phyloP scores from a whole-genome alignment of 2,329 filamentous ascomycete species.

The Coniella lustricola region DNA sequence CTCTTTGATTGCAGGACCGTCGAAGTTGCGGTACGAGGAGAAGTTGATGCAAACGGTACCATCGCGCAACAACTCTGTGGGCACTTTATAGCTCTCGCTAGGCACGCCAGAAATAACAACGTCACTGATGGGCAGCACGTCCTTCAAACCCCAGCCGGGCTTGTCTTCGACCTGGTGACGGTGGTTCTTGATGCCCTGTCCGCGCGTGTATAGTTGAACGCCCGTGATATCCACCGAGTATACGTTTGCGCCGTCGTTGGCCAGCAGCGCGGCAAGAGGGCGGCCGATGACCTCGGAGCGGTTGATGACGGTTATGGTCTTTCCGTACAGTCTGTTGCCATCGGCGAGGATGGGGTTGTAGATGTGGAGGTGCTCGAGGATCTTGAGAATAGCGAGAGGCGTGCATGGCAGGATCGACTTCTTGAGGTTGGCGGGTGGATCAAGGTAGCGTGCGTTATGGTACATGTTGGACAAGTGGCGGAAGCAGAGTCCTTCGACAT shows the following conservation, averaged over 20 bases:
- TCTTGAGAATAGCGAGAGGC: conserved; percentile 92
- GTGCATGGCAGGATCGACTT: conserved; percentile 96
- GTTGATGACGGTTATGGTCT: conserved; percentile 95
- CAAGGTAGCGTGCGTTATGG: conserved; percentile 92
- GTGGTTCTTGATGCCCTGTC: conserved; percentile 75
- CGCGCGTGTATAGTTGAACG: conserved; percentile 86
- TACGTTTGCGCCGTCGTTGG: conserved; percentile 91
- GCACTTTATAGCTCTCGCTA: conserved; percentile 81
- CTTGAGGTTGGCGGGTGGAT: conserved; percentile 65
- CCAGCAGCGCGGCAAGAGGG: conserved; percentile 83
- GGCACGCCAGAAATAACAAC: conserved; percentile 94
- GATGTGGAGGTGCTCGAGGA: conserved; percentile 88
- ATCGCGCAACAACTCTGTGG: conserved; percentile 72
- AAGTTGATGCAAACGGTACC: conserved; percentile 99
- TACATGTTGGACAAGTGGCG: conserved; percentile 99
- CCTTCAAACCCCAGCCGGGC: conserved; percentile 68
- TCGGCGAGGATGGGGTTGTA: conserved; percentile 93
- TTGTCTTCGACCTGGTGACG: conserved; percentile 84
- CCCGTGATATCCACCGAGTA: conserved; percentile 92
- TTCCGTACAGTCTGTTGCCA: conserved; percentile 86
- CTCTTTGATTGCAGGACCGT: conserved; percentile 76
- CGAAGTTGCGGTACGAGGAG: conserved; percentile 91
- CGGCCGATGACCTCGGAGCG: conserved; percentile 91
- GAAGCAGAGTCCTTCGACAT: conserved; percentile 92
- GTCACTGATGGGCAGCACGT: conserved; percentile 82